A percentile compares a stretch with the other conserved stretches of the same genome.
These are phyloP conservation scores for Quercus cerris DNA, from an alignment of 306 rosid genomes.

Conservation along the genomic window DNA sequence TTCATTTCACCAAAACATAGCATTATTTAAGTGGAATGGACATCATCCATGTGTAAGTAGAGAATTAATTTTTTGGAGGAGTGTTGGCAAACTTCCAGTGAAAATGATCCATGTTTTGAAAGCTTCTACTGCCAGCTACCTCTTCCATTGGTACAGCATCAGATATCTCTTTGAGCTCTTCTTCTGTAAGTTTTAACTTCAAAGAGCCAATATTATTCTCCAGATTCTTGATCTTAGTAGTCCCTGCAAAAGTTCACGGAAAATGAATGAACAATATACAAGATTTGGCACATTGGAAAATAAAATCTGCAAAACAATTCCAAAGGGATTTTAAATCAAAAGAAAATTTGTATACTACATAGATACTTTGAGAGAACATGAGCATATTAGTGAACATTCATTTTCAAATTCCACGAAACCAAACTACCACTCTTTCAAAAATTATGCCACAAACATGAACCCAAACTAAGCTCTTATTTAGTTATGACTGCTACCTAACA, in stretches of 20 bases:
- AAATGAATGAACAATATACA: background rate
- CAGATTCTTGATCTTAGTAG: constrained; percentile 63
- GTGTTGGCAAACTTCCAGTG: constrained; percentile 55
- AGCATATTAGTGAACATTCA: no score
- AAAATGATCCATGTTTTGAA: background rate
- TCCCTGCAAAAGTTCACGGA: constrained; percentile 24
- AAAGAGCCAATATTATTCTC: constrained; percentile 54
- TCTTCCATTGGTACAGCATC: constrained; percentile 44
- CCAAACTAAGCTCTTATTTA: no score
- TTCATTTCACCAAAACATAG: background rate
- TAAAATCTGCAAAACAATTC: no score
- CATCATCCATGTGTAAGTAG: background rate
- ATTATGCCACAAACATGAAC: no score
- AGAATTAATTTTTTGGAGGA: constrained; percentile 36
- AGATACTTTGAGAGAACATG: no score
- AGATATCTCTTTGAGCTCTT: constrained; percentile 40
- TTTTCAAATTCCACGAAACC: no score
- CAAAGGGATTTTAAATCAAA: no score
- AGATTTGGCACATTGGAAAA: no score
- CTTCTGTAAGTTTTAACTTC: constrained; percentile 41
- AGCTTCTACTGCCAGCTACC: constrained; percentile 41
- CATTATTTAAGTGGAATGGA: background rate
- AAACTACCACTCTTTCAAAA: no score
- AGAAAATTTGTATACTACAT: no score
- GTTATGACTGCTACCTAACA: no score